phyloP scores from a whole-genome alignment of 164 flowering plant species.

The Stephania yunnanensis region DNA sequence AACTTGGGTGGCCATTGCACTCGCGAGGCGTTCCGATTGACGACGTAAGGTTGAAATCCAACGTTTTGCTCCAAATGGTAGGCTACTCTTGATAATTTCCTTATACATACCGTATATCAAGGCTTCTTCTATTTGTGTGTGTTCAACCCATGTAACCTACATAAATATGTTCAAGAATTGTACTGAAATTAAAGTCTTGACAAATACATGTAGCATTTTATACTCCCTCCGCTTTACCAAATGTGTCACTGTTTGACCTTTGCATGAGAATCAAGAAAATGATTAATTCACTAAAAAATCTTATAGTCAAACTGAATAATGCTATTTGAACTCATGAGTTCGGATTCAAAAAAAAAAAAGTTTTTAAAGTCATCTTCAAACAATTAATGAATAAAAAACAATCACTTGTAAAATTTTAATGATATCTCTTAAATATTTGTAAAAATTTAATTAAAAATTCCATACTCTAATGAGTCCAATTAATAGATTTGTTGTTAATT shows the following conservation, averaged over 20 bases:
- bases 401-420: too few relatives aligned
- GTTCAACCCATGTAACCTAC: conserved; percentile 88
- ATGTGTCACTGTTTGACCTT: not conserved
- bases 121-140: conserved; percentile 61
- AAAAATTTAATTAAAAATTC: too few relatives aligned
- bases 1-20: conserved; percentile 64
- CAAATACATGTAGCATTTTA: not conserved
- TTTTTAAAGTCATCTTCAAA: too few relatives aligned
- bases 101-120: conserved; percentile 56
- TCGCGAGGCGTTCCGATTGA: conserved; percentile 84
- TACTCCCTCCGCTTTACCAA: not conserved
- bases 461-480: too few relatives aligned
- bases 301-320: too few relatives aligned
- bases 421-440: too few relatives aligned
- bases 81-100: conserved; percentile 47
- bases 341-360: too few relatives aligned
- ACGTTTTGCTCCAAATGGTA: conserved; percentile 89
- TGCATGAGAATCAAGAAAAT: too few relatives aligned
- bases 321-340: too few relatives aligned
- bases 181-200: not conserved
- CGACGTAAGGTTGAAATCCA: conserved; percentile 77
- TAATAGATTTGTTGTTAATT: too few relatives aligned
- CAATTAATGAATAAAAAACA: too few relatives aligned
- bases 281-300: too few relatives aligned
- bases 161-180: not conserved